These are phyloP conservation scores for Solanum acaule DNA, from an alignment of 257 asterid genomes.

Conservation along the genomic window DNA sequence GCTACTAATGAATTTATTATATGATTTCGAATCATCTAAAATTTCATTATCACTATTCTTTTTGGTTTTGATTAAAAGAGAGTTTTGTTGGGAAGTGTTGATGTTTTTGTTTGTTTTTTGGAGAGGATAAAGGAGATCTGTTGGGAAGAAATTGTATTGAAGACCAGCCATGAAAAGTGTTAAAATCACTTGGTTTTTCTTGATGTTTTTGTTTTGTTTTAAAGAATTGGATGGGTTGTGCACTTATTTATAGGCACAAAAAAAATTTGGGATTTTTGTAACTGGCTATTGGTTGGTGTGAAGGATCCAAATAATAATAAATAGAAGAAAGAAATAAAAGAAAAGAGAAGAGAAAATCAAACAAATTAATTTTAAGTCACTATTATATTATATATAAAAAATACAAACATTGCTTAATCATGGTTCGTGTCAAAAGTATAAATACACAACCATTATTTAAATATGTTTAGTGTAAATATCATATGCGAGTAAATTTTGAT, in stretches of 20 bases:
- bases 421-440: neutral
- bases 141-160: constrained; percentile 11
- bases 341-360: neutral
- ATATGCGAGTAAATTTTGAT: neutral
- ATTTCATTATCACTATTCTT: neutral
- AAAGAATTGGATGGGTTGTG: neutral
- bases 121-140: constrained; percentile 2
- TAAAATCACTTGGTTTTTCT: neutral
- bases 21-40: neutral
- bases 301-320: neutral
- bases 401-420: neutral
- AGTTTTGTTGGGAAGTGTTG: neutral
- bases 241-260: neutral
- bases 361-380: neutral
- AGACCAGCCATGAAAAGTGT: constrained; percentile 4
- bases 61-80: neutral
- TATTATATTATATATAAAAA: too few relatives aligned
- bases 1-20: neutral
- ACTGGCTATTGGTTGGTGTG: neutral
- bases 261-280: neutral
- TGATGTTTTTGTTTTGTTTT: neutral
- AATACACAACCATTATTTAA: neutral
- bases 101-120: neutral
- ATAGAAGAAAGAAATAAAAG: neutral
- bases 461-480: neutral